These are phyloP conservation scores for Dovyalis caffra DNA, from an alignment of 345 rosid genomes.

Conservation along the genomic window DNA sequence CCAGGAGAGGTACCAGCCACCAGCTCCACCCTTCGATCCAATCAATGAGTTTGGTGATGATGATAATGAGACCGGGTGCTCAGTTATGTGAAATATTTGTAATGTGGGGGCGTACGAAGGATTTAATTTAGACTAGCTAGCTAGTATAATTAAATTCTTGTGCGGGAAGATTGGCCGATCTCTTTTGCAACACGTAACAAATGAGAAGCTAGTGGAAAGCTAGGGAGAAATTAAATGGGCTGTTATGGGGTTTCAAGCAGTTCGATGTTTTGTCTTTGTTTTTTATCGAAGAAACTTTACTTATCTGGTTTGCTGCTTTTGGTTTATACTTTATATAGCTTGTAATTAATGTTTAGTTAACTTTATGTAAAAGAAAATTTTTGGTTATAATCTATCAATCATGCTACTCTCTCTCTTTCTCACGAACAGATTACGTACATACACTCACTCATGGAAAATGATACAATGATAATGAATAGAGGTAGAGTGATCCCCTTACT, in stretches of 20 bases:
- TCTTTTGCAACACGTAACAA: constrained; percentile 7
- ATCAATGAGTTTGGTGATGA: constrained; percentile 17
- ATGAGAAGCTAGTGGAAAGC: neutral
- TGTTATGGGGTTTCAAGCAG: neutral
- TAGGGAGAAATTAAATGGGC: neutral
- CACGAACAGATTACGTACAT: no score
- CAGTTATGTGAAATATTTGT: constrained; percentile 38
- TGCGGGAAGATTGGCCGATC: neutral
- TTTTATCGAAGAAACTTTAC: neutral
- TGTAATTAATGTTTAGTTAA: neutral
- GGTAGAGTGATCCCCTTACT: no score
- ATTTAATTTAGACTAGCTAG: neutral
- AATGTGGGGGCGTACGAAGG: neutral
- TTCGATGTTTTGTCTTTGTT: constrained; percentile 12
- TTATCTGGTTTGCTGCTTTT: constrained; percentile 5
- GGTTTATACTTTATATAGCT: neutral
- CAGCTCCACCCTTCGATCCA: constrained; percentile 35
- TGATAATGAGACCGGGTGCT: constrained; percentile 36
- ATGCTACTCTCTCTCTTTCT: neutral
- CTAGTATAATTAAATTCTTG: neutral
- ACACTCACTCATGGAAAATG: neutral
- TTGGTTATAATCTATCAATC: neutral
- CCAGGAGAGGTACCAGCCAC: constrained; percentile 20
- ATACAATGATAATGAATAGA: neutral
- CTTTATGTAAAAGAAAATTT: constrained; percentile 13